Conservation (phyloP, 208 protist genomes). For the Wallacemonas rigidus region DNA sequence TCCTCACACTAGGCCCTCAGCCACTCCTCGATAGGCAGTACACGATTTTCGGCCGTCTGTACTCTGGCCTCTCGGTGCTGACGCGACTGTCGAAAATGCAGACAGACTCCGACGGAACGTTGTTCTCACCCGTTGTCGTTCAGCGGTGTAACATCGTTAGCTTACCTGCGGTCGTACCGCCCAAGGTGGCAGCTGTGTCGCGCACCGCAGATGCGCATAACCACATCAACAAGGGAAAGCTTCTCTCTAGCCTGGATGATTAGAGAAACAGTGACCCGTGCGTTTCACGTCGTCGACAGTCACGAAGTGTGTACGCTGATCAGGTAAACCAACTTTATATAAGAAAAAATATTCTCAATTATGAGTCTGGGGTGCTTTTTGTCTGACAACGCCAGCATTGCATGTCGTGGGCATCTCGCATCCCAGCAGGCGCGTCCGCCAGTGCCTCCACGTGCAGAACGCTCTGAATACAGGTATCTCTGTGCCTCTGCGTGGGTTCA, state of each 20-base stretch:
- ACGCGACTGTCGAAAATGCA: constrained; percentile 37
- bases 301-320: too few species aligned
- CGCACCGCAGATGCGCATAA: neutral
- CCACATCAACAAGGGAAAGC: neutral
- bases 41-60: constrained; percentile 66
- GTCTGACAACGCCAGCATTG: too few species aligned
- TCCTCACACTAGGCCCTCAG: constrained; percentile 59
- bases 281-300: too few species aligned
- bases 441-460: too few species aligned
- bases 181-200: constrained; percentile 2
- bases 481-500: too few species aligned
- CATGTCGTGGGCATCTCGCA: too few species aligned
- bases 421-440: too few species aligned
- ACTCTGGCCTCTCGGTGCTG: constrained; percentile 46
- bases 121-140: constrained; percentile 45
- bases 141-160: constrained; percentile 26
- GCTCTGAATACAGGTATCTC: too few species aligned
- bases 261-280: neutral
- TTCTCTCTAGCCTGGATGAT: neutral
- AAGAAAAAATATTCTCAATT: too few species aligned
- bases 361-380: too few species aligned
- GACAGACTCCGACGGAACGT: constrained; percentile 27
- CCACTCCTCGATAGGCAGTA: constrained; percentile 48
- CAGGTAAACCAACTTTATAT: too few species aligned
- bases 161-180: constrained; percentile 17